These are phyloP conservation scores for Murraya paniculata DNA, from an alignment of 345 rosid species.

Conservation along the genomic window DNA sequence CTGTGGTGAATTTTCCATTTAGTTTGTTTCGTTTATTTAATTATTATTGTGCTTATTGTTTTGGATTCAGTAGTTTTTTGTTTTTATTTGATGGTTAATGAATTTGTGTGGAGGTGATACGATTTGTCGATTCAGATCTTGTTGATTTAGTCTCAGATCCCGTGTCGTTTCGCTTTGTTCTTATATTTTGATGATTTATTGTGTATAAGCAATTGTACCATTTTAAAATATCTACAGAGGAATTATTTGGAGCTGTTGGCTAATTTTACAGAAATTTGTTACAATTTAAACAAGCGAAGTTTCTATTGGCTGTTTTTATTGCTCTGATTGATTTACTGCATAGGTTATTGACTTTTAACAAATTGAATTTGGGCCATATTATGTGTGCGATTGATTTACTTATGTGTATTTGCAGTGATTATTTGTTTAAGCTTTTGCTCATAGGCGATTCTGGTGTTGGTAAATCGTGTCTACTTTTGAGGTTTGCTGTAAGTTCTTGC, in stretches of 20 bases:
- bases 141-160: slow-evolving; percentile 27
- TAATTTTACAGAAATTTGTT: neutral
- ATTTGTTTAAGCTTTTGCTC: slow-evolving; percentile 56
- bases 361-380: neutral
- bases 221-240: neutral
- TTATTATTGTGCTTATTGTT: neutral
- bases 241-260: neutral
- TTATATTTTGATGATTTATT: neutral
- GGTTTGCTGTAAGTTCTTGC: slow-evolving; percentile 51
- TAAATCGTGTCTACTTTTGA: slow-evolving; percentile 49
- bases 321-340: neutral
- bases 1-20: neutral
- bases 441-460: slow-evolving; percentile 63
- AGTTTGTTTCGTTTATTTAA: neutral
- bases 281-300: neutral
- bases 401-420: slow-evolving; percentile 40
- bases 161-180: slow-evolving; percentile 1
- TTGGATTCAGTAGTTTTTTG: neutral
- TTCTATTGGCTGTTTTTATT: too few species aligned
- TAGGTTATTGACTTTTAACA: neutral
- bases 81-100: neutral
- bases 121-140: slow-evolving; percentile 27
- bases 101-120: neutral
- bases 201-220: neutral
- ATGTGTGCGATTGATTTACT: neutral